Conservation (phyloP, 2,329 filamentous ascomycete species). For the Tympanopsis confertula region DNA sequence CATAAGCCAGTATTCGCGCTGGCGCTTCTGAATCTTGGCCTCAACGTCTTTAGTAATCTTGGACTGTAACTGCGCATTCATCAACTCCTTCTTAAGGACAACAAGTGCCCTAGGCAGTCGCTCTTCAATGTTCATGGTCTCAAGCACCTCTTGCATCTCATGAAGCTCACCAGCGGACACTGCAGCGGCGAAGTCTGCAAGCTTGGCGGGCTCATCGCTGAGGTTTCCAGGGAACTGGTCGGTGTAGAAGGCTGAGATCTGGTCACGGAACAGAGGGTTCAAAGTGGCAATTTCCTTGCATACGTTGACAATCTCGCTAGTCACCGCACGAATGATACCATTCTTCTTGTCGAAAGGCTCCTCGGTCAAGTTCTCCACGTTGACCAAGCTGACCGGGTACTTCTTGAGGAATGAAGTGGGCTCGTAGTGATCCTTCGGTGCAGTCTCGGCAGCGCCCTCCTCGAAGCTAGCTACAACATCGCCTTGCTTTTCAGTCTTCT, state of each 20-base stretch:
- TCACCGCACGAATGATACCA: slow-evolving; percentile 77
- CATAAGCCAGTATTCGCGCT: slow-evolving; percentile 97
- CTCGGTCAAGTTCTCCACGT: slow-evolving; percentile 84
- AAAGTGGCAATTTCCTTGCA: slow-evolving; percentile 94
- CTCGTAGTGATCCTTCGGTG: slow-evolving; percentile 54
- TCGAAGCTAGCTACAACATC: slow-evolving; percentile 97
- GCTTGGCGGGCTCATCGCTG: slow-evolving; percentile 83
- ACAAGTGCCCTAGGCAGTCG: slow-evolving; percentile 82
- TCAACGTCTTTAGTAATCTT: slow-evolving; percentile 98
- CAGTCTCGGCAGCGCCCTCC: slow-evolving; percentile 58
- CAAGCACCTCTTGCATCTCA: slow-evolving; percentile 84
- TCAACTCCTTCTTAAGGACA: slow-evolving; percentile 92
- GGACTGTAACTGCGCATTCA: slow-evolving; percentile 92
- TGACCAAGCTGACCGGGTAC: slow-evolving; percentile 85
- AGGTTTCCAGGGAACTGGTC: slow-evolving; percentile 91
- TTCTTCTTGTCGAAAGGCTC: slow-evolving; percentile 85
- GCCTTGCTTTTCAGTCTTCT: slow-evolving; percentile 60
- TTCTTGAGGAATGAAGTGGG: slow-evolving; percentile 84
- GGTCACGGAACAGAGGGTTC: slow-evolving; percentile 90
- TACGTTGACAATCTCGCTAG: slow-evolving; percentile 95
- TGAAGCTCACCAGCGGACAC: slow-evolving; percentile 88
- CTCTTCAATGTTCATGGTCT: slow-evolving; percentile 81
- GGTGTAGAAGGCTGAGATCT: slow-evolving; percentile 94
- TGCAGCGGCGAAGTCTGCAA: slow-evolving; percentile 93
- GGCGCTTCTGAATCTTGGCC: slow-evolving; percentile 90